phyloP scores from a whole-genome alignment of 1,284 basidiomycete genomes.

The Boletus mariae region DNA sequence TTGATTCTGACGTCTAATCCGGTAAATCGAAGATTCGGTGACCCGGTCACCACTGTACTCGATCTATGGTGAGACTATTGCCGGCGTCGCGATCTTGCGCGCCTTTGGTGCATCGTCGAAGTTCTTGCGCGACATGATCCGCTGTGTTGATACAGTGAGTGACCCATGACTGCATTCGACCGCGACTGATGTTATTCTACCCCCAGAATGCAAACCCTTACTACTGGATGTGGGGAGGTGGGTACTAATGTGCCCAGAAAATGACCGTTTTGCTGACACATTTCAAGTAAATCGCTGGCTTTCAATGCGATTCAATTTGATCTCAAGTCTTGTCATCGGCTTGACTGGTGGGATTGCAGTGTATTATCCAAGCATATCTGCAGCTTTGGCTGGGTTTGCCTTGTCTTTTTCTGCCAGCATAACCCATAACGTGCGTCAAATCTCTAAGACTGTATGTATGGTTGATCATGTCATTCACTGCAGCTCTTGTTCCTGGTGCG shows the following conservation, averaged over 20 bases:
- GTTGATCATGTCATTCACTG: conserved; percentile 23
- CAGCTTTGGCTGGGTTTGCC: conserved; percentile 80
- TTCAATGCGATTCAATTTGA: conserved; percentile 78
- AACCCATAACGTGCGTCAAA: conserved; percentile 60
- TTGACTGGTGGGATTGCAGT: conserved; percentile 69
- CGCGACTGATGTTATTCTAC: not conserved
- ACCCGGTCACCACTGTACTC: conserved; percentile 90
- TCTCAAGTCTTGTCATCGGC: conserved; percentile 72
- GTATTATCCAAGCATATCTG: conserved; percentile 65
- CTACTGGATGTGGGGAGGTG: conserved; percentile 83
- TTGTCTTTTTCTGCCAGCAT: conserved; percentile 79
- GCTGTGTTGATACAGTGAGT: conserved; percentile 75
- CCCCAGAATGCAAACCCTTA: conserved; percentile 70
- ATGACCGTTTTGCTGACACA: conserved; percentile 1
- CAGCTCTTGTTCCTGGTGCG: conserved; percentile 57
- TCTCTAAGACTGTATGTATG: conserved; percentile 6
- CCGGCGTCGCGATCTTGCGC: conserved; percentile 83
- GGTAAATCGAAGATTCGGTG: conserved; percentile 63
- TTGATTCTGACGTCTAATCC: not conserved
- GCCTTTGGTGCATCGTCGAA: conserved; percentile 87
- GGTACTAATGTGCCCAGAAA: conserved; percentile 15
- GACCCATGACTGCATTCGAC: conserved; percentile 6
- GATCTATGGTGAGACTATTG: conserved; percentile 87
- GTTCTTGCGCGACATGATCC: conserved; percentile 83
- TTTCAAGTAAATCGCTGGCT: conserved; percentile 73